These are phyloP conservation scores for Trichosporon coremiiforme DNA, from an alignment of 1,284 basidiomycete species.

Conservation along the genomic window DNA sequence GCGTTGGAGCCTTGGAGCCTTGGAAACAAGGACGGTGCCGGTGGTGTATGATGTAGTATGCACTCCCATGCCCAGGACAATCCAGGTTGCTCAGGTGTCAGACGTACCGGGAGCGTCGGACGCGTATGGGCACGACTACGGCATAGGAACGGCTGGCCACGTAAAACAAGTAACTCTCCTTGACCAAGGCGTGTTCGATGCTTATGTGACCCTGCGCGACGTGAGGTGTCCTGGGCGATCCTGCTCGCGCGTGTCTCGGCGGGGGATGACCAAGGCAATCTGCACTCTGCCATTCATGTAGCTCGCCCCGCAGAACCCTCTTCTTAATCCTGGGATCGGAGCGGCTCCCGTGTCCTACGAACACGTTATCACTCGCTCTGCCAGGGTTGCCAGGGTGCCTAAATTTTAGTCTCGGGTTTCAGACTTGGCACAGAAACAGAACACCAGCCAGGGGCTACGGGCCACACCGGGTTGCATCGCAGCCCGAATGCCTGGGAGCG, in stretches of 20 bases:
- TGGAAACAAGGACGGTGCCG: background rate
- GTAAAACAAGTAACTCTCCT: conserved; percentile 17
- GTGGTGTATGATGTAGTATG: background rate
- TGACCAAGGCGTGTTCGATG: conserved; percentile 7
- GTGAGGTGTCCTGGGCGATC: background rate
- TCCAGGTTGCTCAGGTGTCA: background rate
- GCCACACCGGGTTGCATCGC: too few relatives aligned
- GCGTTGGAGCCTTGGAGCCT: too few relatives aligned
- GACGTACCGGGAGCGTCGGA: conserved; percentile 7
- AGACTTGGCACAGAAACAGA: conserved; percentile 6
- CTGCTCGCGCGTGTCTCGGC: background rate
- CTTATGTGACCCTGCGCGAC: background rate
- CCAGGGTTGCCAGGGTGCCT: conserved; percentile 6
- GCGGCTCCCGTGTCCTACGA: conserved; percentile 15
- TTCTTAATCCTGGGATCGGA: conserved; percentile 19
- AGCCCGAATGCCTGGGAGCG: too few relatives aligned
- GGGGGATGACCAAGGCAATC: background rate
- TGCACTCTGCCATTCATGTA: conserved; percentile 9
- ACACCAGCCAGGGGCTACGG: background rate
- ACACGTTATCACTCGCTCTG: conserved; percentile 9
- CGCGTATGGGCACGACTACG: background rate
- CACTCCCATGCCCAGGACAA: background rate
- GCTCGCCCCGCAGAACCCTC: conserved; percentile 19
- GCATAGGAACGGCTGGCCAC: conserved; percentile 17
- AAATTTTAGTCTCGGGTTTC: conserved; percentile 9